Conservation (phyloP, 805 yeast genomes). For the Tetrapisispora taiwanensis region DNA sequence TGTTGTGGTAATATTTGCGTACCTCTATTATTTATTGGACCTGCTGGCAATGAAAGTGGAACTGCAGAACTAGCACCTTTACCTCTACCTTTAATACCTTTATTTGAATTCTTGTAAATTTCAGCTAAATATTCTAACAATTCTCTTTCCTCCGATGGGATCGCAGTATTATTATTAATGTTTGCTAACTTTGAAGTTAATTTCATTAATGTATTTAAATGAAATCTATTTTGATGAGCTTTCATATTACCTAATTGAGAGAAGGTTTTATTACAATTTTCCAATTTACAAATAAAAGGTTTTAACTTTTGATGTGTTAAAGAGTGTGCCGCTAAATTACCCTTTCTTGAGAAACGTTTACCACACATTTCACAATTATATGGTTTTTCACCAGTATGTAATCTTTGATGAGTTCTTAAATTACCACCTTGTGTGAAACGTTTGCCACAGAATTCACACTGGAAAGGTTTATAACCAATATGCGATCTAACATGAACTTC, state of each 20-base stretch:
- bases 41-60: not conserved
- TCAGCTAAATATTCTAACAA: slow-evolving; percentile 68
- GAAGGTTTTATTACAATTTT: slow-evolving; percentile 71
- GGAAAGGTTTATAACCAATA: slow-evolving; percentile 77
- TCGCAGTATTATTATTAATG: slow-evolving; percentile 38
- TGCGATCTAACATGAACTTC: slow-evolving; percentile 85
- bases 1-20: slow-evolving; percentile 1
- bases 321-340: slow-evolving; percentile 81
- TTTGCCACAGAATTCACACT: slow-evolving; percentile 69
- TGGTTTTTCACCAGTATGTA: slow-evolving; percentile 91
- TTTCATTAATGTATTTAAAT: slow-evolving; percentile 54
- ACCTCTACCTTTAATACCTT: slow-evolving; percentile 90
- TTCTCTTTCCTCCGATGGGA: slow-evolving; percentile 57
- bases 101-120: slow-evolving; percentile 77
- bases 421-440: slow-evolving; percentile 87
- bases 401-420: slow-evolving; percentile 69
- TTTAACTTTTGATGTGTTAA: slow-evolving; percentile 70
- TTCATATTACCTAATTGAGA: slow-evolving; percentile 90
- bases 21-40: not conserved
- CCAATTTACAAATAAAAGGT: slow-evolving; percentile 73
- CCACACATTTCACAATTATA: slow-evolving; percentile 70
- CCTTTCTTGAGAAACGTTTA: slow-evolving; percentile 76
- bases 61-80: slow-evolving; percentile 29
- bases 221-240: slow-evolving; percentile 89
- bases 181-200: slow-evolving; percentile 62